phyloP scores from a whole-genome alignment of 805 yeast species.

The Ascoidea rubescens region DNA sequence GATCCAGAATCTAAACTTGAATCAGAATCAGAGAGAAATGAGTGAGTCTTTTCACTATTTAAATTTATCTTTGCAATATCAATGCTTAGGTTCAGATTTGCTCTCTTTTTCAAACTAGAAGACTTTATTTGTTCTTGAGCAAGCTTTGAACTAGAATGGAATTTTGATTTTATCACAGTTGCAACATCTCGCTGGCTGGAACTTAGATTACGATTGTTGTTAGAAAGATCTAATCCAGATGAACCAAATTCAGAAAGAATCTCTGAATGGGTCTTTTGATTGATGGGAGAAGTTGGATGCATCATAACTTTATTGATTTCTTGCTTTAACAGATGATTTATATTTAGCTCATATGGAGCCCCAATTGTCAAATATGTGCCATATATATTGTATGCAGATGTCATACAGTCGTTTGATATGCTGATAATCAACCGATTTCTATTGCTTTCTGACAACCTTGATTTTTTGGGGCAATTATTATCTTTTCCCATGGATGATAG shows the following conservation, averaged over 20 bases:
- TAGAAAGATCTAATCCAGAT: no score
- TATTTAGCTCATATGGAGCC: constrained; percentile 58
- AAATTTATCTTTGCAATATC: background rate
- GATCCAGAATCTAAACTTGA: background rate
- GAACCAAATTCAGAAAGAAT: background rate
- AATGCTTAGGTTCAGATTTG: constrained; percentile 2
- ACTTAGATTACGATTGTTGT: background rate
- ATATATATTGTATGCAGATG: constrained; percentile 50
- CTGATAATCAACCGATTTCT: background rate
- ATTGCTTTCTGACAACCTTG: no score
- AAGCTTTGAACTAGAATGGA: background rate
- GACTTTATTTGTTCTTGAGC: background rate
- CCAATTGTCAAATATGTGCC: constrained; percentile 50
- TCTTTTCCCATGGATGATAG: background rate
- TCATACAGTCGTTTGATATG: constrained; percentile 40
- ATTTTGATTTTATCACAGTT: background rate
- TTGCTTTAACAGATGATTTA: constrained; percentile 38
- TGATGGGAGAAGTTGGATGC: constrained; percentile 23
- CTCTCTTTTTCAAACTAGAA: background rate
- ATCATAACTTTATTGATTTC: constrained; percentile 26
- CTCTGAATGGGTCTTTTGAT: constrained; percentile 5
- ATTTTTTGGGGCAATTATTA: no score
- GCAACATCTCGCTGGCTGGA: background rate
- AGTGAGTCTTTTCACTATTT: background rate
- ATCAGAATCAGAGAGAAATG: background rate